Evolutionary conservation across 2,329 filamentous ascomycete genomes (phyloP), one percentile per base, ranked within the genome.

Genomic region (Nemania abortiva): DNA sequence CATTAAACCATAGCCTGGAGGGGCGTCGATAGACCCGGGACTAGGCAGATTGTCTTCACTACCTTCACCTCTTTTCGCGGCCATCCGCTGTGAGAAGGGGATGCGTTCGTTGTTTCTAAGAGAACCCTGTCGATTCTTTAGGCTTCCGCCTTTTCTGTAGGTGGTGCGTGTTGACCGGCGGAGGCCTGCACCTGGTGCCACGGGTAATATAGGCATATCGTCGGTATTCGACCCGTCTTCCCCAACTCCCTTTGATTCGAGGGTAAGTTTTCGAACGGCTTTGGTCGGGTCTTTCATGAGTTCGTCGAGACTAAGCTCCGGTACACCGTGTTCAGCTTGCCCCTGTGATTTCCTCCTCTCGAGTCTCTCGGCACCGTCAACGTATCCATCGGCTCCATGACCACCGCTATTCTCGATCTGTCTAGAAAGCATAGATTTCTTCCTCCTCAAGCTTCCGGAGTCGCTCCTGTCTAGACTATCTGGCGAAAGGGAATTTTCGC

Each of bases 401-500:
- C 87, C 86, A 9, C 86, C 86, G 4, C 90, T 89, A 72, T 89
- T 92, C 74, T 97, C 92, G 68, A 99, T 92, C 79, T 98, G 95
- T 66, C 92, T 89, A 6, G 95, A 98, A 5, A 99, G 85, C 93
- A 97, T 98, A 0, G 95, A 98, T 81, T 96, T 97, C 81, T 97
- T 97, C 75, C 96, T 89, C 74, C 90, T 87, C 71, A 98, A 79
- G 47, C 92, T 87, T 18, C 88, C 88, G 79, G 81, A 88, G 81
- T 81, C 86, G 80, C 70, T 89, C 83, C 76, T 88, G 70, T 74
- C 85, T 72, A 82, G 67, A 61, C 87, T 82, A 71, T 91, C 87
- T 6, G 87, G 82, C 34, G 89, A 88, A 55, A 94, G 82, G 45
- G 85, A 85, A 71, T 86, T 91, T 73, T 91, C 94, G 27, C 91